Evolutionary conservation across 768 basidiomycete genomes (phyloP).

Genomic region (Chalciporus sphaerocephalus): DNA sequence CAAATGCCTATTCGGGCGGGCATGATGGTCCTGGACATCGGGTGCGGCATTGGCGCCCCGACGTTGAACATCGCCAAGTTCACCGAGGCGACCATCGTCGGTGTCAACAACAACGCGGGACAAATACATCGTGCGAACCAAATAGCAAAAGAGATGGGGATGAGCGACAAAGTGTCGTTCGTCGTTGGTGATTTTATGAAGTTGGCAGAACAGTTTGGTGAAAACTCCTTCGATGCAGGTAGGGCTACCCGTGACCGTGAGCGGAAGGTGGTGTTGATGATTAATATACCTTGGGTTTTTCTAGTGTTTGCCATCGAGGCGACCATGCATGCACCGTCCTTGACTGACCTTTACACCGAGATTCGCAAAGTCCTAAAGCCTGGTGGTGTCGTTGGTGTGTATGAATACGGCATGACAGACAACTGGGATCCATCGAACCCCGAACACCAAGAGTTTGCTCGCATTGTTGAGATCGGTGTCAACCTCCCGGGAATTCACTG

Average conservation of each 20-base stretch:
- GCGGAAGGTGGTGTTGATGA: too few species aligned
- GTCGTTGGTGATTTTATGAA: too few species aligned
- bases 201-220: too few species aligned
- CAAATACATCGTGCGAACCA: constrained; percentile 44
- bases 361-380: constrained; percentile 90
- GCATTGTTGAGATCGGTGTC: too few species aligned
- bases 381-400: constrained; percentile 57
- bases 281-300: constrained; percentile 37
- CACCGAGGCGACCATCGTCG: constrained; percentile 73
- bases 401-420: too few species aligned
- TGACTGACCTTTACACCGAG: constrained; percentile 88
- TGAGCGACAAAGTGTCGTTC: too few species aligned
- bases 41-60: constrained; percentile 92
- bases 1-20: constrained; percentile 43
- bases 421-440: too few species aligned
- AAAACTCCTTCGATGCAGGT: too few species aligned
- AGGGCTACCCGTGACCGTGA: too few species aligned
- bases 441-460: too few species aligned
- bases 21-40: constrained; percentile 93
- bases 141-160: too few species aligned
- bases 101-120: constrained; percentile 92
- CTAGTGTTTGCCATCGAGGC: constrained; percentile 92
- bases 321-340: constrained; percentile 88
- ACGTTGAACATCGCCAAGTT: constrained; percentile 89
- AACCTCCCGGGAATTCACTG: too few species aligned